These are phyloP conservation scores for Datura wrightii DNA, from an alignment of 257 asterid species.

Conservation along the genomic window DNA sequence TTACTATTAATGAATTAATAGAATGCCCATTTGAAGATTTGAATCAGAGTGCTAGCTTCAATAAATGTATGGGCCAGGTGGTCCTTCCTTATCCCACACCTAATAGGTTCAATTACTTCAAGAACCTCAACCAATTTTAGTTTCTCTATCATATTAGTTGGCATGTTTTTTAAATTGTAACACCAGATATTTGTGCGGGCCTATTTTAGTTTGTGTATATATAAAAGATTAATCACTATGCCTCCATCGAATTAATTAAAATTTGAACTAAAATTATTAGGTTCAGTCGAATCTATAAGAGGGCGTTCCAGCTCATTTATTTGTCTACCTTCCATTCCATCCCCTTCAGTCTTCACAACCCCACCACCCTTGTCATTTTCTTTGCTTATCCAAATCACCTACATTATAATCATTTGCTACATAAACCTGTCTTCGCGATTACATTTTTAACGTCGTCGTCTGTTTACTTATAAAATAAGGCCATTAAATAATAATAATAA, in stretches of 20 bases:
- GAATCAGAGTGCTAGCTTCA: neutral
- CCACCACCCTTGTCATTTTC: neutral
- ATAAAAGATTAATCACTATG: neutral
- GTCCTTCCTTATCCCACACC: slow-evolving; percentile 24
- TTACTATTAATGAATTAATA: neutral
- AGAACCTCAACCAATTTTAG: neutral
- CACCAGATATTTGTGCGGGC: neutral
- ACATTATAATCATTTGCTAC: neutral
- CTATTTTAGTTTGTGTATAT: neutral
- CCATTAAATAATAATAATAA: too few species aligned
- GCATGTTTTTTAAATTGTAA: neutral
- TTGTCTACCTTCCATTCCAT: too few species aligned
- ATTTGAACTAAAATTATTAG: neutral
- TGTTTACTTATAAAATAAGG: neutral
- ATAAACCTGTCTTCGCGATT: neutral
- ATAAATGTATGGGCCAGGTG: slow-evolving; percentile 7
- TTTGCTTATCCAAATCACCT: neutral
- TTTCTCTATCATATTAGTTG: neutral
- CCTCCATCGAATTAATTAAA: fast-evolving
- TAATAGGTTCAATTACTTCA: neutral
- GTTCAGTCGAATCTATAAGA: too few species aligned
- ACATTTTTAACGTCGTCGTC: neutral
- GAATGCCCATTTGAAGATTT: neutral
- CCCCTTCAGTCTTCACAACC: neutral
- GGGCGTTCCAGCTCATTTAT: too few species aligned